These are phyloP conservation scores for Metroxylon sagu DNA, from an alignment of 176 grass and related monocot species.

Conservation along the genomic window DNA sequence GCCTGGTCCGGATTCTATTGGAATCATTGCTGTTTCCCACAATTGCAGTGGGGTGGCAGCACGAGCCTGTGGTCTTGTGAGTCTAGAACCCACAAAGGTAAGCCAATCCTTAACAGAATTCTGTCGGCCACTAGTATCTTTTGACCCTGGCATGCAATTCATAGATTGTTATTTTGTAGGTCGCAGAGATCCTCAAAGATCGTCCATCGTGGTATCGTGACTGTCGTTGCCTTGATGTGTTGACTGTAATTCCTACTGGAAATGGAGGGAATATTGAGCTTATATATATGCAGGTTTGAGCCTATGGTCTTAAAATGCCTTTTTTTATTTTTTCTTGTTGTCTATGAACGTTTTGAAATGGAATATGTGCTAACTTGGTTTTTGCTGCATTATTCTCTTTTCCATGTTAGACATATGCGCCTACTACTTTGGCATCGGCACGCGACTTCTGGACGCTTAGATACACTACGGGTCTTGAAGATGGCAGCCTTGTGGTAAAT, in stretches of 20 bases:
- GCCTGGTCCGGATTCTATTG: conserved; percentile 14
- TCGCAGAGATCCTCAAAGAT: conserved; percentile 12
- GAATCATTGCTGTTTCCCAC: conserved; percentile 14
- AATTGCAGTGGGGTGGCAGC: conserved; percentile 11
- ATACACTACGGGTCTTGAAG: conserved; percentile 12
- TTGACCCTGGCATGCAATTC: no score
- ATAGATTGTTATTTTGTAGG: background rate
- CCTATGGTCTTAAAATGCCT: background rate
- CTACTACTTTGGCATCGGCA: conserved; percentile 17
- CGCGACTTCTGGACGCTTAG: conserved; percentile 15
- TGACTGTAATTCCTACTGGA: background rate
- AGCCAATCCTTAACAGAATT: no score
- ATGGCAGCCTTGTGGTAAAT: conserved; percentile 15
- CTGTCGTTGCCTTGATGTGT: conserved; percentile 1
- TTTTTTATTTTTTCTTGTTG: conserved; percentile 4
- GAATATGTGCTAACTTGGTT: no score
- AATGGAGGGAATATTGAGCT: conserved; percentile 12
- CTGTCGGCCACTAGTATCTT: no score
- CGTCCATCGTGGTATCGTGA: conserved; percentile 20
- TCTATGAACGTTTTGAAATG: background rate
- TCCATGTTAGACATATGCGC: conserved; percentile 5
- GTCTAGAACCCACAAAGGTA: no score
- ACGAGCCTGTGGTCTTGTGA: conserved; percentile 4
- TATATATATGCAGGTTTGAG: conserved; percentile 4
- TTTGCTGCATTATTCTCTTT: no score